Base-by-base conservation (phyloP, 805 yeast species). In the Candida coquimbonensis region DNA sequence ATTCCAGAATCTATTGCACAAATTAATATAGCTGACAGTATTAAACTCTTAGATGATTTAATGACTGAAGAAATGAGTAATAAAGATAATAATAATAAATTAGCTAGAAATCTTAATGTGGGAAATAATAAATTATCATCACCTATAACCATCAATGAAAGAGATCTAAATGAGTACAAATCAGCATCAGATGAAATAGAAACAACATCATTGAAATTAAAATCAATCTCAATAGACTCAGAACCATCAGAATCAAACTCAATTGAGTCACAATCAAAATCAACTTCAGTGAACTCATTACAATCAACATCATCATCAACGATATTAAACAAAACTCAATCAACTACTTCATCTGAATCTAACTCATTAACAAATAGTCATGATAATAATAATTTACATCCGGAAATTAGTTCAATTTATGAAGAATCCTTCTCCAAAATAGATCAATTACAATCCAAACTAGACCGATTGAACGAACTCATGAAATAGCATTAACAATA, bases 401-500 rank as follows among this genome's bases (percentile, higher is more conserved):
- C 78, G 4, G 61, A 66, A 5, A 75, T 81, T 8, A 73, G 71
- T 40, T 73, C 72, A 21, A 67, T 80, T 59, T 82, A 80, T 61
- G 66, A 74, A 53, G 85, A 86, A 2, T 68, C 83, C 8, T 66
- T 81, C 42, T 70, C 70, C 24, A 74, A 74, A 51, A 64, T 75
- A 49, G 70, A 69, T 44, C 62, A 56, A 19, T 49, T 71, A 8
- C 46, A 65, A 39, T 53, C 47, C 53, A 61, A 44, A 52, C 58
- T 43, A 56, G 62, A 44, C 34, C 26, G 39, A 24, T 44, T 57
- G 19, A 46, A 50, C 37, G 48, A 47, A 17, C 46, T 45, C 17
- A 45, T 45, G 48, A 45, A 45, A 42, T 42, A 45, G 45, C 47
- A 40, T 39, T 14, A 33, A 21, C 24, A 33, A 17, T 33, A 33